A percentile compares a stretch with the other conserved stretches of the same genome.
Evolutionary conservation across 208 protist genomes (phyloP).

Genomic region (Kentomonas sorsogonicus): DNA sequence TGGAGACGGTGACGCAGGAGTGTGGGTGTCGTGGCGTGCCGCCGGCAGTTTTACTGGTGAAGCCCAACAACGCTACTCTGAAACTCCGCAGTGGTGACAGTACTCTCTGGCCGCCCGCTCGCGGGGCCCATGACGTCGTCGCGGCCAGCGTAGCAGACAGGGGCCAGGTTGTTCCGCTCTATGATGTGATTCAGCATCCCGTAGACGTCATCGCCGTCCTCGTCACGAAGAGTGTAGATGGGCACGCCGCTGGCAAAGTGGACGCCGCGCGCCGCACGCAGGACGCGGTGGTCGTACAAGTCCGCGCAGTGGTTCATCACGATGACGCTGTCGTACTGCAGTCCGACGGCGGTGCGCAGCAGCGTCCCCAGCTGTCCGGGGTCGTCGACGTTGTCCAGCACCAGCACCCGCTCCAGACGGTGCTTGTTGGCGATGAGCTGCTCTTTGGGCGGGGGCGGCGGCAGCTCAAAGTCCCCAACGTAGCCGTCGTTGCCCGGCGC

Average conservation of each 20-base stretch:
- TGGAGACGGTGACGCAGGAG: background rate
- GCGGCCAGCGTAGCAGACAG: conserved; percentile 57
- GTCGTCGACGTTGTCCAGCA: conserved; percentile 88
- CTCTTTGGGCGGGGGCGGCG: conserved; percentile 73
- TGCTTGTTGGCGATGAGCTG: conserved; percentile 83
- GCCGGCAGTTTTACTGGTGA: conserved; percentile 21
- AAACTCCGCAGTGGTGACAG: no score
- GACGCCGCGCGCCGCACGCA: conserved; percentile 76
- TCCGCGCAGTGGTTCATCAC: conserved; percentile 84
- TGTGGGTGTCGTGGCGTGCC: background rate
- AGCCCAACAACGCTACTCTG: conserved; percentile 7
- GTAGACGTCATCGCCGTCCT: conserved; percentile 86
- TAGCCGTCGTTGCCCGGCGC: conserved; percentile 80
- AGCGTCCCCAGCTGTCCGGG: conserved; percentile 75
- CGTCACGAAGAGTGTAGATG: conserved; percentile 77
- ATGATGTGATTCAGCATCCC: conserved; percentile 82
- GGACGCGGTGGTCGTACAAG: conserved; percentile 83
- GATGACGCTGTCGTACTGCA: conserved; percentile 87
- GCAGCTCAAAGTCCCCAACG: conserved; percentile 84
- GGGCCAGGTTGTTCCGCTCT: conserved; percentile 68
- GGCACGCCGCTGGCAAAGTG: conserved; percentile 82
- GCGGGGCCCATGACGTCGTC: no score
- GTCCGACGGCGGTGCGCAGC: conserved; percentile 68
- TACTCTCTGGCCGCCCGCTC: no score
- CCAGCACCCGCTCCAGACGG: conserved; percentile 73